Evolutionary conservation across 176 grass and related monocot genomes (phyloP).

Genomic region (Avena eriantha): DNA sequence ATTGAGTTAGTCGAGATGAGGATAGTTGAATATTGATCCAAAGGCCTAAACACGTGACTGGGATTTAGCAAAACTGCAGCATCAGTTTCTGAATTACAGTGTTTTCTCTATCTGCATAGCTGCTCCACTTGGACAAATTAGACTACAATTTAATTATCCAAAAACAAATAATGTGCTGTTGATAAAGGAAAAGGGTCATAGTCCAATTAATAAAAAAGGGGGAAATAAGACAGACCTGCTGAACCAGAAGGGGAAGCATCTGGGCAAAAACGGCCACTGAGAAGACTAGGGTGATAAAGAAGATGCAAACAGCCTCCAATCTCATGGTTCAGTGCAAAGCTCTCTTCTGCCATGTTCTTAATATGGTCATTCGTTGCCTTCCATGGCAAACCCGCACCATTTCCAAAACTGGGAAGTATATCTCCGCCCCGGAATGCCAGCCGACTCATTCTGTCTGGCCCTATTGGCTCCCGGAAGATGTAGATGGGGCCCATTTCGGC

Average conservation of each 20-base stretch:
- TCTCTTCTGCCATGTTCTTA: slow-evolving; percentile 72
- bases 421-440: slow-evolving; percentile 81
- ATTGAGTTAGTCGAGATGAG: neutral
- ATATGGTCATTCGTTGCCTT: slow-evolving; percentile 67
- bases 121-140: slow-evolving; percentile 35
- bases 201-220: neutral
- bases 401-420: slow-evolving; percentile 82
- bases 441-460: slow-evolving; percentile 75
- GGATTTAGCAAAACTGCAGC: neutral
- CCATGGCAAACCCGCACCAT: slow-evolving; percentile 94
- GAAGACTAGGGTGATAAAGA: slow-evolving; percentile 90
- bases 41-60: neutral
- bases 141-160: neutral
- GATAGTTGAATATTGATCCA: slow-evolving; percentile 16
- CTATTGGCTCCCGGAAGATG: slow-evolving; percentile 97
- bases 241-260: slow-evolving; percentile 96
- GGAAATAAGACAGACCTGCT: slow-evolving; percentile 63
- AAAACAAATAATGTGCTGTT: slow-evolving; percentile 26
- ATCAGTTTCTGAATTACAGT: slow-evolving; percentile 20
- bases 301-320: slow-evolving; percentile 79
- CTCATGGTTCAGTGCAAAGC: slow-evolving; percentile 67
- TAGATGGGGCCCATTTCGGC: slow-evolving; percentile 98
- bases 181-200: slow-evolving; percentile 20
- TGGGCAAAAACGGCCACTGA: slow-evolving; percentile 85
- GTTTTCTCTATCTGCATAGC: slow-evolving; percentile 32